A percentile compares a stretch with the other conserved stretches of the same genome.
phyloP scores from a whole-genome alignment of 805 yeast genomes.

The Nakazawaea ernobii region DNA sequence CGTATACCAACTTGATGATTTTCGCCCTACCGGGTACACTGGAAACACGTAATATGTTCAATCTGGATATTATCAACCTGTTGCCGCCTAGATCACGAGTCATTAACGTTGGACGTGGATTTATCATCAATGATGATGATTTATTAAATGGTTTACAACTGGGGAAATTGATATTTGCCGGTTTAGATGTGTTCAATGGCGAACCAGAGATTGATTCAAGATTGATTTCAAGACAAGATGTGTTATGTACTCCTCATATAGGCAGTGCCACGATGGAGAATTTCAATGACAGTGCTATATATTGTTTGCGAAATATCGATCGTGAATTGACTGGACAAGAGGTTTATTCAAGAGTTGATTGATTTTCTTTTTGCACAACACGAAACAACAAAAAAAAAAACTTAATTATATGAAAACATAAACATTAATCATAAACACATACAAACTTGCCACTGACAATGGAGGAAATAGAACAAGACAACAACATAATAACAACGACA shows the following conservation, averaged over 20 bases:
- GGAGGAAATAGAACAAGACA: neutral
- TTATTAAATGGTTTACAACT: conserved; percentile 51
- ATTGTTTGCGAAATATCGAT: conserved; percentile 52
- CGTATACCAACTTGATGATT: conserved; percentile 49
- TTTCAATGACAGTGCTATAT: conserved; percentile 42
- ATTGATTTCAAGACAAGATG: conserved; percentile 31
- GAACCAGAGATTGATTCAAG: conserved; percentile 38
- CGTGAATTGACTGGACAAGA: conserved; percentile 11
- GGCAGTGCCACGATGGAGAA: conserved; percentile 63
- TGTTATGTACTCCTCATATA: conserved; percentile 62
- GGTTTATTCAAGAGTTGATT: neutral
- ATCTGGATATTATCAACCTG: conserved; percentile 37
- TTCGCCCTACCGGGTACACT: conserved; percentile 63
- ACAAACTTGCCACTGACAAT: neutral
- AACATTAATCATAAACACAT: neutral
- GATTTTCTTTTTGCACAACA: neutral
- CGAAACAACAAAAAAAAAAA: no score
- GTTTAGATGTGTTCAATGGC: conserved; percentile 64
- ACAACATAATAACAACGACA: neutral
- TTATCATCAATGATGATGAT: conserved; percentile 62
- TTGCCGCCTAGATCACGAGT: conserved; percentile 53
- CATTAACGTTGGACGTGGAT: conserved; percentile 74
- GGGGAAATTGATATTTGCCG: conserved; percentile 61
- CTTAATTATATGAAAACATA: neutral
- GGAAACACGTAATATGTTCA: conserved; percentile 50